These are phyloP conservation scores for Ilyonectria sp. DNA, from an alignment of 2,329 filamentous ascomycete species.

Conservation along the genomic window DNA sequence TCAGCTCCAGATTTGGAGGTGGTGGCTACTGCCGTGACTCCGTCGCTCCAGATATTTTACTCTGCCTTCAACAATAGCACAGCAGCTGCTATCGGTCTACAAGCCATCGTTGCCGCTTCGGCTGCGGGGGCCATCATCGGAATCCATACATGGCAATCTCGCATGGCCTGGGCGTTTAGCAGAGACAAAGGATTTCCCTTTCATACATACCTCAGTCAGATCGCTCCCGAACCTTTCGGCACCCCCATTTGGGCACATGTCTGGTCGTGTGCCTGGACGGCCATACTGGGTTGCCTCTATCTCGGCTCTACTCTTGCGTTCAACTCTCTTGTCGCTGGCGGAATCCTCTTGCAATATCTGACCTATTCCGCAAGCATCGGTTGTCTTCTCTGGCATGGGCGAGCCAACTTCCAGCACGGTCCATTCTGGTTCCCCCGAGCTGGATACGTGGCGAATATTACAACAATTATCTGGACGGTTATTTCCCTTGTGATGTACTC, in stretches of 20 bases:
- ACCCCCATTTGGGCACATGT: constrained; percentile 6
- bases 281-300: constrained; percentile 15
- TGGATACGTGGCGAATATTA: constrained; percentile 5
- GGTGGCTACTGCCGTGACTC: neutral
- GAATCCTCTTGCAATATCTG: constrained; percentile 10
- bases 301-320: constrained; percentile 14
- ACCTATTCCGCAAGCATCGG: constrained; percentile 15
- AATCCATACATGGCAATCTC: constrained; percentile 22
- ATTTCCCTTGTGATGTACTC: constrained; percentile 16
- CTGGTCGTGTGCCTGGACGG: constrained; percentile 3
- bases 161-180: constrained; percentile 20
- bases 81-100: constrained; percentile 1
- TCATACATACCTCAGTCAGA: neutral
- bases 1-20: neutral
- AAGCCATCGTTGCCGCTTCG: neutral
- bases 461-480: neutral
- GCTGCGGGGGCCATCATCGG: neutral
- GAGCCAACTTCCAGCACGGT: neutral
- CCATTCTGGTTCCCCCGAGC: constrained; percentile 17
- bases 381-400: neutral
- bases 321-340: constrained; percentile 9
- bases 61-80: neutral
- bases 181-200: constrained; percentile 15
- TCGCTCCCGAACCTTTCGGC: neutral
- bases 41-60: constrained; percentile 3